phyloP scores from a whole-genome alignment of 176 grass and related monocot species.

The Cenchrus fungigraminus region DNA sequence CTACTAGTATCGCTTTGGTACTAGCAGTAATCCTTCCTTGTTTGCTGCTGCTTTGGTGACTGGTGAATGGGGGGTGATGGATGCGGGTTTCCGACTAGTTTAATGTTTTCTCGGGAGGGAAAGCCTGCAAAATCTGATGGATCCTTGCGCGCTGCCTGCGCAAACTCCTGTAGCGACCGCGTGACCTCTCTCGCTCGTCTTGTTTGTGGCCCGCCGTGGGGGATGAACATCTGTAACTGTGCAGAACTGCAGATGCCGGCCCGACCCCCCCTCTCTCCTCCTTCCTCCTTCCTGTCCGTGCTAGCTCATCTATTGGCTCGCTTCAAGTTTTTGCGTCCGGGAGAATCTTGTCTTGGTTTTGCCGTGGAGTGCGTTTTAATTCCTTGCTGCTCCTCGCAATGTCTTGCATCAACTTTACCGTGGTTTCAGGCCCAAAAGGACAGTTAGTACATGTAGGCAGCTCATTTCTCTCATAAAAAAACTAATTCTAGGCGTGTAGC shows the following conservation, averaged over 20 bases:
- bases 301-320: background rate
- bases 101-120: background rate
- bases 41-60: background rate
- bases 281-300: background rate
- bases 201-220: background rate
- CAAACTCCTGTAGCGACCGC: constrained; percentile 33
- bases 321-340: background rate
- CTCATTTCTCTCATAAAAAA: constrained; percentile 26
- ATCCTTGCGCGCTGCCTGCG: constrained; percentile 22
- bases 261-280: too few species aligned
- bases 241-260: background rate
- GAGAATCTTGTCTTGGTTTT: constrained; percentile 39
- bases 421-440: constrained; percentile 28
- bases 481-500: background rate
- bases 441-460: constrained; percentile 37
- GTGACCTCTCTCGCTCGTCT: background rate
- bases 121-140: constrained; percentile 41
- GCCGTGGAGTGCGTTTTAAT: background rate
- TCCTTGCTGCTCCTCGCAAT: background rate
- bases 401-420: constrained; percentile 25
- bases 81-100: constrained; percentile 16
- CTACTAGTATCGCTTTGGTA: background rate
- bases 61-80: background rate
- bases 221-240: constrained; percentile 15
- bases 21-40: background rate